Conservation (phyloP, 129 eudicot species). For the sunflower (Helianthus annuus) region DNA sequence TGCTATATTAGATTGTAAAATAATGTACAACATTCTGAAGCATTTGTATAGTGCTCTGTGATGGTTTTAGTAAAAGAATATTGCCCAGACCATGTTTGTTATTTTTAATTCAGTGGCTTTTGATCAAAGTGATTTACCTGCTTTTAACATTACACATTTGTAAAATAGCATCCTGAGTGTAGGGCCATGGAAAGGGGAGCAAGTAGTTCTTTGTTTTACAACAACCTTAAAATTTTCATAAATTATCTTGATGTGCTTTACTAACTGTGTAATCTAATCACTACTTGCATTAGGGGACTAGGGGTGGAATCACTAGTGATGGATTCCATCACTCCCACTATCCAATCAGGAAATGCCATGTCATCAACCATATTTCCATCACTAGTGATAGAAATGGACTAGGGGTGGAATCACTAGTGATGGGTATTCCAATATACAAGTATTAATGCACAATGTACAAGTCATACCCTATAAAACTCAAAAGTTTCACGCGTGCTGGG, state of each 20-base stretch:
- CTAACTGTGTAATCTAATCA: background rate
- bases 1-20: background rate
- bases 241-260: background rate
- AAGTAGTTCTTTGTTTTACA: slow-evolving; percentile 25
- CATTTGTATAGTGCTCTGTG: slow-evolving; percentile 11
- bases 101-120: background rate
- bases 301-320: too few relatives aligned
- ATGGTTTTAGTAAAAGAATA: background rate
- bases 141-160: slow-evolving; percentile 13
- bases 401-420: too few relatives aligned
- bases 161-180: background rate
- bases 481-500: too few relatives aligned
- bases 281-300: background rate
- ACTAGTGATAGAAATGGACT: too few relatives aligned
- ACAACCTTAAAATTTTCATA: slow-evolving; percentile 10
- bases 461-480: too few relatives aligned
- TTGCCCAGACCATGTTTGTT: background rate
- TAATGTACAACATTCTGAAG: slow-evolving; percentile 15
- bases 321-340: too few relatives aligned
- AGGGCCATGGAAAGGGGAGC: slow-evolving; percentile 31
- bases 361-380: too few relatives aligned
- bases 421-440: too few relatives aligned
- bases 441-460: too few relatives aligned
- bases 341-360: too few relatives aligned
- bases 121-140: slow-evolving; percentile 10